Evolutionary conservation across 768 basidiomycete species (phyloP).

Genomic region (Nevesoporus exiguus): DNA sequence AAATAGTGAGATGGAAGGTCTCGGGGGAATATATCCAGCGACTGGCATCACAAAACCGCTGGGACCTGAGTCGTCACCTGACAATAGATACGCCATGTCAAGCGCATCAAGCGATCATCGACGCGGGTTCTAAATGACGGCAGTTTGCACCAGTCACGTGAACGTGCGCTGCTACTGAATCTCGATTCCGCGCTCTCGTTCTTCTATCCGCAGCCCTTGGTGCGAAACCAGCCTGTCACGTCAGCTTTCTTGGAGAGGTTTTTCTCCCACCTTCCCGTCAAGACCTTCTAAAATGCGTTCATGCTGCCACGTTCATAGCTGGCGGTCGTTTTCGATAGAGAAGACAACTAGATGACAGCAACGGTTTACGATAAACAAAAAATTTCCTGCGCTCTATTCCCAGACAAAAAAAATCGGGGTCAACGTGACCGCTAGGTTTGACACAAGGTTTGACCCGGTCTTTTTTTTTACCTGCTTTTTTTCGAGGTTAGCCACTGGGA

Average conservation of each 20-base stretch:
- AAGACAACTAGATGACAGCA: conserved; percentile 20
- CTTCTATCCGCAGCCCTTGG: background rate
- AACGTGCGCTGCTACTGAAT: background rate
- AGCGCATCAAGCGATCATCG: conserved; percentile 7
- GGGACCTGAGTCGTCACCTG: conserved; percentile 1
- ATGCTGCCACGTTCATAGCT: conserved; percentile 21
- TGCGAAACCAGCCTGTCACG: background rate
- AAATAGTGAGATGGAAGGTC: conserved; percentile 7
- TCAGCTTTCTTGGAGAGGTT: background rate
- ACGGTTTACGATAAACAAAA: conserved; percentile 22
- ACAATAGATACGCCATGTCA: conserved; percentile 7
- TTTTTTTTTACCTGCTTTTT: conserved; percentile 8
- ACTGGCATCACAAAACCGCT: background rate
- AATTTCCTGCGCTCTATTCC: conserved; percentile 27
- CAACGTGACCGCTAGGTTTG: conserved; percentile 18
- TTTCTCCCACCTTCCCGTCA: conserved; percentile 9
- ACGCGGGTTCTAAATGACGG: conserved; percentile 7
- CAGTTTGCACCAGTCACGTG: background rate
- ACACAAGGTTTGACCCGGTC: conserved; percentile 13
- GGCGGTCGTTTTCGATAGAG: conserved; percentile 18
- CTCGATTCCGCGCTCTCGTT: background rate
- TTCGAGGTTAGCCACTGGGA: conserved; percentile 3
- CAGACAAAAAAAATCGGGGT: conserved; percentile 9
- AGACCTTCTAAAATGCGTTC: background rate
- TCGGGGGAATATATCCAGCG: background rate